Evolutionary conservation across 805 yeast species (phyloP), one percentile per base, ranked within the genome.

Genomic region (Cyberlindnera petersonii): DNA sequence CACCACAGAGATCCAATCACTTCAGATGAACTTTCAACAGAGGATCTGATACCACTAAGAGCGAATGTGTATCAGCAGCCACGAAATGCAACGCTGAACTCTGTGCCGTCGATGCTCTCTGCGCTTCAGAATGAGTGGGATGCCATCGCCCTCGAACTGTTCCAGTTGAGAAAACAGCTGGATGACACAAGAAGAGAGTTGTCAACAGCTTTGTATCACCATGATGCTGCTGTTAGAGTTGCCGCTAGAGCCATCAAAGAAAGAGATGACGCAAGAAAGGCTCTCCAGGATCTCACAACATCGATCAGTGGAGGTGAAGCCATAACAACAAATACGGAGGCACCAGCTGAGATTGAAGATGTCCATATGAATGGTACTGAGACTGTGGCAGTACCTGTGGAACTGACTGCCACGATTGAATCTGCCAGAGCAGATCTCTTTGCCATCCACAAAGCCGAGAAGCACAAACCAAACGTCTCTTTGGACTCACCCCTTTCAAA

Each of bases 81-180:
- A 39, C 63, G 58, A 47, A 75, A 69, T 9, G 68, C 83, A 1
- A 65, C 72, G 0, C 54, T 67, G 42, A 74, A 79, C 17, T 83
- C 94, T 0, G 85, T 89, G 22, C 98, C 98, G 0, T 69, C 85
- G 4, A 61, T 89, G 50, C 65, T 89, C 35, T 69, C 86, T 3
- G 66, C 83, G 2, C 76, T 89, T 46, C 96, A 89, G 57, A 77
- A 81, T 43, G 96, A 88, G 60, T 89, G 94, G 88, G 97, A 89
- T 55, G 76, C 96, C 0, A 58, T 86, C 31, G 85, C 91, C 21
- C 64, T 89, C 36, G 97, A 91, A 54, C 70, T 83, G 16, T 87
- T 86, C 53, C 74, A 79, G 27, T 64, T 89, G 46, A 71, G 93
- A 44, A 83, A 85, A 56, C 87, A 83, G 49, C 66, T 88, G 26